Percentiles rank a stretch among this genome's conserved stretches.
phyloP scores from a whole-genome alignment of 225 moss, liverwort and hornwort genomes.

The Ulota crispa region DNA sequence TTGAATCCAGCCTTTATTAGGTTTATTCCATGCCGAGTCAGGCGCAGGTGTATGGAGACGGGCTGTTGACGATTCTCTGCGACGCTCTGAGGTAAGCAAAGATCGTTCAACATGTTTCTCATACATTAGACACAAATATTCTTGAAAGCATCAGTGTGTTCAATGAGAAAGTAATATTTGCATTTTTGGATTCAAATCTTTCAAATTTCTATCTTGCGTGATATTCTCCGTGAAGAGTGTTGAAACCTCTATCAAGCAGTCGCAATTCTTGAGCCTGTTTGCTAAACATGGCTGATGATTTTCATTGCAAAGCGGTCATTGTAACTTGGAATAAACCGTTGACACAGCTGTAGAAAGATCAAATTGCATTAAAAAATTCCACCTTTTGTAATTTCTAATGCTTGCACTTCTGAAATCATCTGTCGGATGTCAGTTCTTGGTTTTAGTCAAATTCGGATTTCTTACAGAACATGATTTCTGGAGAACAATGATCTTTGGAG shows the following conservation, averaged over 20 bases:
- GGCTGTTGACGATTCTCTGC: conserved; percentile 57
- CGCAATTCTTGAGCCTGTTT: conserved; percentile 11
- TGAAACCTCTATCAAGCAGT: conserved; percentile 5
- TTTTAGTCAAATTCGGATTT: background rate
- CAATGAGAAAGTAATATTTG: background rate
- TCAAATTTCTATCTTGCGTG: background rate
- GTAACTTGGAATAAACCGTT: background rate
- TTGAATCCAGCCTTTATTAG: conserved; percentile 52
- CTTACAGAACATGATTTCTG: background rate
- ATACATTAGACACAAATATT: background rate
- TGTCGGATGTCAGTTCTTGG: background rate
- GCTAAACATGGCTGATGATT: conserved; percentile 1
- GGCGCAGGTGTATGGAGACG: conserved; percentile 66
- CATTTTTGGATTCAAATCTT: background rate
- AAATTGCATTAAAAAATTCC: background rate
- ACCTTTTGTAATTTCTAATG: background rate
- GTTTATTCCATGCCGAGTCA: conserved; percentile 56
- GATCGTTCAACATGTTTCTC: background rate
- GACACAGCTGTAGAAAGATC: background rate
- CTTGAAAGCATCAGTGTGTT: background rate
- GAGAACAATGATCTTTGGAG: background rate
- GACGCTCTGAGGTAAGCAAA: conserved; percentile 43
- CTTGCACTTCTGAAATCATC: background rate
- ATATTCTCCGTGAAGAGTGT: background rate
- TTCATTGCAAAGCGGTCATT: background rate